Percentiles rank a stretch among this genome's conserved stretches.
These are phyloP conservation scores for Rhynchosporium graminicola DNA, from an alignment of 2,329 filamentous ascomycete genomes.

Conservation along the genomic window DNA sequence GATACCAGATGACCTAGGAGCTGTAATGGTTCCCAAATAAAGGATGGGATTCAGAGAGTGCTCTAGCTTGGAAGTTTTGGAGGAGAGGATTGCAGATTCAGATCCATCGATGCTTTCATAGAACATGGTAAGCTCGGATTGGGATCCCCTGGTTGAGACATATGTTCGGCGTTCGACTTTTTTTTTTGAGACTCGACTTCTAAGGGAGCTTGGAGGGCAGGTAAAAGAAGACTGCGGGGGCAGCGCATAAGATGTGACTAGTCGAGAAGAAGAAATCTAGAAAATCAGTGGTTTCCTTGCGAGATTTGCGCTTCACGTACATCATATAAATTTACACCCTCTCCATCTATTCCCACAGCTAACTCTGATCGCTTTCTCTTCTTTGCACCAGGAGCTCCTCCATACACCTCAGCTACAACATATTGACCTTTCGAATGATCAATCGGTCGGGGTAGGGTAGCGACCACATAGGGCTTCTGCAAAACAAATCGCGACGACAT, in stretches of 20 bases:
- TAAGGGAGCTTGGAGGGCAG: slow-evolving; percentile 60
- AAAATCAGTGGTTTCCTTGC: slow-evolving; percentile 9
- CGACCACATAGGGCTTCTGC: slow-evolving; percentile 64
- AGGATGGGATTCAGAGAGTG: slow-evolving; percentile 44
- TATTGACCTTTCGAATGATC: slow-evolving; percentile 54
- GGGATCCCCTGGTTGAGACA: slow-evolving; percentile 52
- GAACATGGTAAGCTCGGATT: slow-evolving; percentile 58
- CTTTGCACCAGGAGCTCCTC: slow-evolving; percentile 57
- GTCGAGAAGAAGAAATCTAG: slow-evolving; percentile 60
- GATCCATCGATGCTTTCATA: slow-evolving; percentile 55
- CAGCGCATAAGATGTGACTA: slow-evolving; percentile 67
- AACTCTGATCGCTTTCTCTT: slow-evolving; percentile 65
- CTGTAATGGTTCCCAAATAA: slow-evolving; percentile 44
- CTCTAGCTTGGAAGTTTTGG: slow-evolving; percentile 47
- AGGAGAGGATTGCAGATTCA: slow-evolving; percentile 55
- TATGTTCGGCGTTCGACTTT: slow-evolving; percentile 62
- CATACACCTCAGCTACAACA: slow-evolving; percentile 61
- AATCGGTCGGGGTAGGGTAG: slow-evolving; percentile 59
- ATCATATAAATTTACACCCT: slow-evolving; percentile 67
- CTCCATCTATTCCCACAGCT: slow-evolving; percentile 64
- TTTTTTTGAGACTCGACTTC: slow-evolving; percentile 46
- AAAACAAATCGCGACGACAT: slow-evolving; percentile 55
- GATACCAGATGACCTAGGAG: slow-evolving; percentile 21
- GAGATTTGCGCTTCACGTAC: slow-evolving; percentile 44
- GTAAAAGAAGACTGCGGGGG: slow-evolving; percentile 65